Base-by-base conservation (phyloP, 352 stramenopile species). In the Thraustochytrium striatum region DNA sequence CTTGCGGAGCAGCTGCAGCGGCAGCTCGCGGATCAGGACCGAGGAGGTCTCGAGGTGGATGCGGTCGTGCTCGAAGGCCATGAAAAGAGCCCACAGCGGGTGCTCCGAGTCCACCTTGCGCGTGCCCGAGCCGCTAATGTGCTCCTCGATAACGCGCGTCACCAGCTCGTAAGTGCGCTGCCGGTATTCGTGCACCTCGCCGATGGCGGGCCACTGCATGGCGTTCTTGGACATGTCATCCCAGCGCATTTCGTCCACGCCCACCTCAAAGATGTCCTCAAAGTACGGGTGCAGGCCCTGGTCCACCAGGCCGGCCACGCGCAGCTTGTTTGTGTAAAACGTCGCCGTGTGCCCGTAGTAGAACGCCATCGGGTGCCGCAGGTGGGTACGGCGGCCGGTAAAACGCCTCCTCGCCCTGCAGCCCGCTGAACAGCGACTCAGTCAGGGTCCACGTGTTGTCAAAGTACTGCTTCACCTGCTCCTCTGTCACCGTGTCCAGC, bases 191-290 rank as follows among this genome's bases (percentile, higher is more conserved):
- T 92, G 88, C 30, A 98, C 92, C 61, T 98, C 91, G 8, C 75
- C 81, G 57, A 97, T 89, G 5, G 82, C 89, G 30, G 93, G 94
- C 94, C 94, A 98, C 0, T 92, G 61, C 92, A 96, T 91, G 69
- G 96, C 91, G 83, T 98, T 97, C 86, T 98, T 97, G 81, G 89
- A 93, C 91, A 98, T 97, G 84, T 98, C 94, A 84, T 98, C 95
- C 95, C 95, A 98, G 36, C 93, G 88, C 95, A 98, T 98, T 84
- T 98, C 95, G 82, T 98, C 95, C 19, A 98, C 95, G 65, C 95
- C 95, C 53, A 97, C 93, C 82, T 98, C 94, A 75, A 98, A 98
- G 69, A 98, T 88, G 55, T 93, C 90, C 85, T 98, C 94, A 79
- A 97, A 97, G 83, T 96, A 91, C 2, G 91, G 81, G 79, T 98